Evolutionary conservation across 495 filamentous ascomycete genomes (phyloP).

Genomic region (Penicillium paxilli): DNA sequence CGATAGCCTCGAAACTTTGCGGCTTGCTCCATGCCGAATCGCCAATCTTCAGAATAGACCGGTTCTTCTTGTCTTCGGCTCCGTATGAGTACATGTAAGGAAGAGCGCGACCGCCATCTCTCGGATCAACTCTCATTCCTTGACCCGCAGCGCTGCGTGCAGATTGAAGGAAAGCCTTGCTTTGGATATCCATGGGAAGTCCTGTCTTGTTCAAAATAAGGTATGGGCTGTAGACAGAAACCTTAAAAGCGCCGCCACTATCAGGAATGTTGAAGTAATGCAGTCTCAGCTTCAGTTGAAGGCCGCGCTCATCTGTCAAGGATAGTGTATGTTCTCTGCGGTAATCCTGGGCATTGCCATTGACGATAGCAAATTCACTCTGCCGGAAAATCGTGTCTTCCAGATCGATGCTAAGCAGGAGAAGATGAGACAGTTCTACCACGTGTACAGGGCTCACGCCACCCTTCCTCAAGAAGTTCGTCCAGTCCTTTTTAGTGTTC

Average conservation of each 20-base stretch:
- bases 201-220: conserved; percentile 95
- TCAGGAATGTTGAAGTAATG: conserved; percentile 93
- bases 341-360: conserved; percentile 86
- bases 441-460: conserved; percentile 97
- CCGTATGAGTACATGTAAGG: conserved; percentile 96
- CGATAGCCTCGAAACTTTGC: conserved; percentile 97
- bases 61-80: conserved; percentile 83
- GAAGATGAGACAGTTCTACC: conserved; percentile 89
- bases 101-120: conserved; percentile 56
- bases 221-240: conserved; percentile 90
- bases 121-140: conserved; percentile 54
- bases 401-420: conserved; percentile 91
- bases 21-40: conserved; percentile 95
- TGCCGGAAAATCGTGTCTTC: conserved; percentile 92
- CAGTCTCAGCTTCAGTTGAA: conserved; percentile 76
- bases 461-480: conserved; percentile 93
- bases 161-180: conserved; percentile 81
- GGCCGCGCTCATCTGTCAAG: conserved; percentile 78
- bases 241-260: conserved; percentile 93
- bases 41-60: conserved; percentile 79
- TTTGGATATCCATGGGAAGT: conserved; percentile 81
- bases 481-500: conserved; percentile 97
- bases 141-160: conserved; percentile 82
- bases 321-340: conserved; percentile 75
- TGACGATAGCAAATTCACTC: conserved; percentile 96